A percentile compares a stretch with the other conserved stretches of the same genome.
Conservation (phyloP, 1,139 yeast species). For the Lodderomyces margitis region DNA sequence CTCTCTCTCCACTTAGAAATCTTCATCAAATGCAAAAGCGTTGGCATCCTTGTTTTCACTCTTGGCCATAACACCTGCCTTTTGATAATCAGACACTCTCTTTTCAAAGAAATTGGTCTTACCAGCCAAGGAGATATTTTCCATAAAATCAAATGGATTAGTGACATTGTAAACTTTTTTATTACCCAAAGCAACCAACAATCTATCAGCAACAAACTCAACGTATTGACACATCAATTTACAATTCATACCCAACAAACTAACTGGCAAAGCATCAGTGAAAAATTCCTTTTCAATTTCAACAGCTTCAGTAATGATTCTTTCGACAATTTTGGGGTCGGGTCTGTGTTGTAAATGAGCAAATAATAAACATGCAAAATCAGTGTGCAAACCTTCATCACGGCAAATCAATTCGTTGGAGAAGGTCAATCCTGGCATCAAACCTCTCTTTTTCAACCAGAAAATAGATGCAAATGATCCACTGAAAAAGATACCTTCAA, state of each 20-base stretch:
- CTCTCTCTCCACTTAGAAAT: slow-evolving; percentile 41
- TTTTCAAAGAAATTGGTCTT: slow-evolving; percentile 98
- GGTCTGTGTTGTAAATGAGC: slow-evolving; percentile 93
- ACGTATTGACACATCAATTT: slow-evolving; percentile 95
- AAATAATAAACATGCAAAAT: slow-evolving; percentile 92
- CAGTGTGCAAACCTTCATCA: slow-evolving; percentile 98
- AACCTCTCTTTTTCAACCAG: slow-evolving; percentile 97
- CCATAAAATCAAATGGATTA: slow-evolving; percentile 99
- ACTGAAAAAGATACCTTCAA: slow-evolving; percentile 96
- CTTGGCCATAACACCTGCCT: slow-evolving; percentile 93
- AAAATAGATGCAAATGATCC: slow-evolving; percentile 98
- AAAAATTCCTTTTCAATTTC: slow-evolving; percentile 90
- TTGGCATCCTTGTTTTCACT: slow-evolving; percentile 30
- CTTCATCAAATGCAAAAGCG: slow-evolving; percentile 48
- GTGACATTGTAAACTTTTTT: slow-evolving; percentile 80
- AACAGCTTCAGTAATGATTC: slow-evolving; percentile 93
- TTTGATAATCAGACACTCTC: slow-evolving; percentile 98
- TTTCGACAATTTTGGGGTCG: slow-evolving; percentile 69
- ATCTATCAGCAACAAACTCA: slow-evolving; percentile 95
- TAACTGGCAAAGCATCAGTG: slow-evolving; percentile 89
- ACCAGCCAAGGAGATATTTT: slow-evolving; percentile 94
- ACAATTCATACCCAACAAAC: slow-evolving; percentile 90
- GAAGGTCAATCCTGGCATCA: slow-evolving; percentile 97
- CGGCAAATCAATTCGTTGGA: slow-evolving; percentile 96
- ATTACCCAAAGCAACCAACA: slow-evolving; percentile 86